phyloP scores from a whole-genome alignment of 1,139 yeast species.

The Pichiaceae sp. region DNA sequence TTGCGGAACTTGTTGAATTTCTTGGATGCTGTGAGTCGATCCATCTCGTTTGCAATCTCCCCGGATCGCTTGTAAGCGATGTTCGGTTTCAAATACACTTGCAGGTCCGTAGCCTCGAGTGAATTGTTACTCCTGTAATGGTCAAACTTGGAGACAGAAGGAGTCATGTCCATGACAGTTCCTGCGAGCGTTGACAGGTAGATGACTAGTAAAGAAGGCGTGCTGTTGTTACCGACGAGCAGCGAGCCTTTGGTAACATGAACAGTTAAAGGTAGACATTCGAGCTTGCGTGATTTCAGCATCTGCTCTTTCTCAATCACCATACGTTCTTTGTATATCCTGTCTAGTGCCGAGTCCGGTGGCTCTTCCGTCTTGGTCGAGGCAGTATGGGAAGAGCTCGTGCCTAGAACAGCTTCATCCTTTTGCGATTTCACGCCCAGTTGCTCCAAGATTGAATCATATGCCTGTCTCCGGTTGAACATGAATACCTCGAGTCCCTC shows the following conservation, averaged over 20 bases:
- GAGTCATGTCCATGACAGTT: slow-evolving; percentile 46
- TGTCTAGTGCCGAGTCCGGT: too few relatives aligned
- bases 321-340: background rate
- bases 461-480: slow-evolving; percentile 72
- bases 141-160: slow-evolving; percentile 46
- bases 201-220: slow-evolving; percentile 63
- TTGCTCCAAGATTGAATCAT: slow-evolving; percentile 49
- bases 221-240: slow-evolving; percentile 69
- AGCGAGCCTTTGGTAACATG: slow-evolving; percentile 52
- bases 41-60: slow-evolving; percentile 7
- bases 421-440: slow-evolving; percentile 3
- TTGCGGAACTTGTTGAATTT: background rate
- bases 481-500: slow-evolving; percentile 79
- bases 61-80: slow-evolving; percentile 36
- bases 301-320: slow-evolving; percentile 4
- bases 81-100: slow-evolving; percentile 61
- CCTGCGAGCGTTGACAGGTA: slow-evolving; percentile 56
- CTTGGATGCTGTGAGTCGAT: background rate
- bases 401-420: background rate
- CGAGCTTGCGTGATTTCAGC: slow-evolving; percentile 10
- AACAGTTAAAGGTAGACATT: slow-evolving; percentile 27
- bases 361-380: background rate
- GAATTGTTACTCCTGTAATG: slow-evolving; percentile 38
- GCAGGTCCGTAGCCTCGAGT: slow-evolving; percentile 40
- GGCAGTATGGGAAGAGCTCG: background rate